phyloP scores from a whole-genome alignment of 164 flowering plant species.

The Aristolochia contorta region DNA sequence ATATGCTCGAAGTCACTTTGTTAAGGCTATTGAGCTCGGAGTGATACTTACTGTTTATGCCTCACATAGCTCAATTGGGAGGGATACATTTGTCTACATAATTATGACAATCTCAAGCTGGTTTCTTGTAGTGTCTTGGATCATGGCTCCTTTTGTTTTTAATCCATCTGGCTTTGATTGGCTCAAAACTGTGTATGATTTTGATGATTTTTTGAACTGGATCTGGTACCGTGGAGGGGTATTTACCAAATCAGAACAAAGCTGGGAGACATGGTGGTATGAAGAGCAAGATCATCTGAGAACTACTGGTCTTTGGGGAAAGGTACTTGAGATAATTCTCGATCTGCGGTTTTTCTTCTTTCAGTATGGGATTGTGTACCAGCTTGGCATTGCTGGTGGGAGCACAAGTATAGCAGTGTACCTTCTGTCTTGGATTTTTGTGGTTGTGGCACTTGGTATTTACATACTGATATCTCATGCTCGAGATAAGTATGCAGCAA shows the following conservation, averaged over 20 bases:
- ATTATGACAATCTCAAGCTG: conserved; percentile 74
- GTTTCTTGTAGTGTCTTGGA: conserved; percentile 89
- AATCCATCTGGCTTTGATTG: conserved; percentile 99
- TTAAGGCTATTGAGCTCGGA: conserved; percentile 87
- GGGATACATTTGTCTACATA: conserved; percentile 59
- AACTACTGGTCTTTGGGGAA: conserved; percentile 89
- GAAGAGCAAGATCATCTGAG: conserved; percentile 87
- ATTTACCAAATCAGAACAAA: conserved; percentile 59
- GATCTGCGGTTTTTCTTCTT: conserved; percentile 94
- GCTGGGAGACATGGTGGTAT: conserved; percentile 99
- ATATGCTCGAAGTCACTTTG: conserved; percentile 91
- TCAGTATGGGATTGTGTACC: conserved; percentile 88
- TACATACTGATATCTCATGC: conserved; percentile 52
- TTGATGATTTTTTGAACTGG: conserved; percentile 85
- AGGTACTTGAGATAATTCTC: conserved; percentile 68
- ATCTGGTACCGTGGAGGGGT: conserved; percentile 64
- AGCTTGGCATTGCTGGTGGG: conserved; percentile 38
- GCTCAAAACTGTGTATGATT: conserved; percentile 91
- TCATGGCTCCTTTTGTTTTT: conserved; percentile 80
- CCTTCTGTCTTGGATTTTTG: conserved; percentile 67
- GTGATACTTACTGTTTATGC: conserved; percentile 73
- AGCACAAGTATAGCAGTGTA: conserved; percentile 67
- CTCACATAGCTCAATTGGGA: conserved; percentile 44
- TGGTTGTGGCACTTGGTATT: conserved; percentile 50
- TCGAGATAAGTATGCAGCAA: conserved; percentile 61